A percentile compares a stretch with the other conserved stretches of the same genome.
These are phyloP conservation scores for Phytopythium boreale DNA, from an alignment of 352 stramenopile genomes.

Conservation along the genomic window DNA sequence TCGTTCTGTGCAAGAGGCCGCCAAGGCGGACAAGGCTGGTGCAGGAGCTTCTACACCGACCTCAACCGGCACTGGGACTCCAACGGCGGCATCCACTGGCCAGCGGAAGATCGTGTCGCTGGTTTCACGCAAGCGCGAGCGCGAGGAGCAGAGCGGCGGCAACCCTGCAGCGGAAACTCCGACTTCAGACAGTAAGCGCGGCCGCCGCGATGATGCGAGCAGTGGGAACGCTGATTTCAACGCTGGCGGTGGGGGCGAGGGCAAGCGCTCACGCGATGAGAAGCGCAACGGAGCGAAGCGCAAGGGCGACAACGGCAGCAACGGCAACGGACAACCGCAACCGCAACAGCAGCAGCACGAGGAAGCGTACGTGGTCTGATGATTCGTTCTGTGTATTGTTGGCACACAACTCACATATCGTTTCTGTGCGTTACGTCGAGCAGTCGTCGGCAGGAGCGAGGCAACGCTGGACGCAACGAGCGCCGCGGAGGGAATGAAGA, in stretches of 20 bases:
- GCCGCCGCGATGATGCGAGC: slow-evolving; percentile 30
- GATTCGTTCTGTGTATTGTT: background rate
- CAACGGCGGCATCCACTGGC: slow-evolving; percentile 8
- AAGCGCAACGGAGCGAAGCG: slow-evolving; percentile 54
- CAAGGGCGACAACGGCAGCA: slow-evolving; percentile 23
- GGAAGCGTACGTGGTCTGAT: slow-evolving; percentile 39
- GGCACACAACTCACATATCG: background rate
- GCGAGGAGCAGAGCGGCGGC: slow-evolving; percentile 22
- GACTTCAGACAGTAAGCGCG: slow-evolving; percentile 40
- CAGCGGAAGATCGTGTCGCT: slow-evolving; percentile 79
- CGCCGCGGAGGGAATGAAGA: slow-evolving; percentile 22
- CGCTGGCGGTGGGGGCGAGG: slow-evolving; percentile 14
- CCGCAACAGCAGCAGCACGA: slow-evolving; percentile 42
- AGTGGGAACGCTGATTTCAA: slow-evolving; percentile 2
- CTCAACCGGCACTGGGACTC: background rate
- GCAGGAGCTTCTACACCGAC: background rate
- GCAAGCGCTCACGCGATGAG: slow-evolving; percentile 35
- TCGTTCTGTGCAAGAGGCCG: background rate
- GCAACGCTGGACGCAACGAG: slow-evolving; percentile 16
- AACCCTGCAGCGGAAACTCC: slow-evolving; percentile 5
- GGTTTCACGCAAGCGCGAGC: slow-evolving; percentile 71
- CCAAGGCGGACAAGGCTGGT: background rate
- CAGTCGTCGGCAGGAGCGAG: slow-evolving; percentile 2
- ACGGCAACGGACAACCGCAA: slow-evolving; percentile 8
- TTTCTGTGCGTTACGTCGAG: background rate